Evolutionary conservation across 345 rosid species (phyloP), one percentile per base, ranked within the genome.

Genomic region (Acer saccharum): DNA sequence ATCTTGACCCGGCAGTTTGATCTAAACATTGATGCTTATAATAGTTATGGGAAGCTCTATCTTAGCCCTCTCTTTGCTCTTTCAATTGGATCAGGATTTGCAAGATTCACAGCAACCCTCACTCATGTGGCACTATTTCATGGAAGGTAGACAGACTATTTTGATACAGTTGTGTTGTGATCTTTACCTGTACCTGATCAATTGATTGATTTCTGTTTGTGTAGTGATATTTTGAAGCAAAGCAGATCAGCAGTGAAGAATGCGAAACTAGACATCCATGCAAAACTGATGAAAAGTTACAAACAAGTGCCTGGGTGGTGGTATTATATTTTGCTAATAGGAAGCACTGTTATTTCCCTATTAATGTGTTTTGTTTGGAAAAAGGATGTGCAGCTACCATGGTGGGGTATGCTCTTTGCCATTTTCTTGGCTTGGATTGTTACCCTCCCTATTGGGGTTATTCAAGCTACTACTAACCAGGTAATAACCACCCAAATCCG

Each of bases 401-500:
- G 94, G 95, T 97, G 98, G 99, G 99, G 97, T 29, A 90, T 97
- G 94, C 84, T 97, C 79, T 91, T 97, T 73, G 98, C 99, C 71
- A 93, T 97, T 77, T 88, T 46, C 39, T 74, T 97, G 86, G 98
- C 99, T 65, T 97, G 88, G 84, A 25, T 97, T 46, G 98, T 97
- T 68, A 97, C 98, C 43, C 98, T 97, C 74, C 99, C 99, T 0
- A 91, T 97, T 3, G 99, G 99, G 13, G 96, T 97, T 82, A 97
- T 97, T 84, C 99, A 97, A 83, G 99, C 99, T 62, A 97, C 99
- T 48, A 97, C 99, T 17, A 97, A 97, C 85, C 99, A 97, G 95
- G 99, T 91, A 79, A 52, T 35, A 4, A 14, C 18, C 72, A 18
- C 72, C 55, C 21, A 23, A 76, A 16, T 27, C 17, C 0, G 0